phyloP scores from a whole-genome alignment of 2,329 filamentous ascomycete species.

The Xenoacremonium recifei region DNA sequence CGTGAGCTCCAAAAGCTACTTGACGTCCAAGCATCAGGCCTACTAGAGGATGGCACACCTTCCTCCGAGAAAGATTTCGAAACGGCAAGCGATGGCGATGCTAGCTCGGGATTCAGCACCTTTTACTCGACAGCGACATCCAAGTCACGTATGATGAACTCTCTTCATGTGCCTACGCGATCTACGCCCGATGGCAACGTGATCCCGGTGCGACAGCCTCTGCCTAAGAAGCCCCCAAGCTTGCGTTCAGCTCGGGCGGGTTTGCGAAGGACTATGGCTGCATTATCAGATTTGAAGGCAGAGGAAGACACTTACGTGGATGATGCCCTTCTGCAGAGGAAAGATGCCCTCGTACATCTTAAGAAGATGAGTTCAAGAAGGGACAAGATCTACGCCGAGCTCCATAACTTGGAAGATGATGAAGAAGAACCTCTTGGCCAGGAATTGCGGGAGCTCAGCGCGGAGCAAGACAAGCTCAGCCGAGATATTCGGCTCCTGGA shows the following conservation, averaged over 20 bases:
- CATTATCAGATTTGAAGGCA: slow-evolving; percentile 63
- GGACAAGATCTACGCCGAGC: slow-evolving; percentile 48
- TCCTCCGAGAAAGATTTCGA: slow-evolving; percentile 5
- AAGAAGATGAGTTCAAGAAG: slow-evolving; percentile 51
- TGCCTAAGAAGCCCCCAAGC: slow-evolving; percentile 46
- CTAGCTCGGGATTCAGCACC: slow-evolving; percentile 41
- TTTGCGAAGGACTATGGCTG: slow-evolving; percentile 61
- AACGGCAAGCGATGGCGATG: slow-evolving; percentile 30
- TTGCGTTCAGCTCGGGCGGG: slow-evolving; percentile 64
- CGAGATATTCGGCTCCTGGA: slow-evolving; percentile 66
- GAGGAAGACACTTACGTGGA: slow-evolving; percentile 65
- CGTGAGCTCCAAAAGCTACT: slow-evolving; percentile 47
- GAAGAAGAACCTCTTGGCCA: slow-evolving; percentile 57
- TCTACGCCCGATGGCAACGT: slow-evolving; percentile 46
- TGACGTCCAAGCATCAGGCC: slow-evolving; percentile 47
- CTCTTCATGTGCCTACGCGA: slow-evolving; percentile 40
- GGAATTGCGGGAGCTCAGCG: slow-evolving; percentile 59
- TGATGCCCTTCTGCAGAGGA: slow-evolving; percentile 54
- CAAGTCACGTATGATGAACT: slow-evolving; percentile 38
- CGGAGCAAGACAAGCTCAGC: slow-evolving; percentile 54
- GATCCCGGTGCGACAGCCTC: slow-evolving; percentile 61
- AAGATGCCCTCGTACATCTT: slow-evolving; percentile 57
- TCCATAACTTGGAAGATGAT: slow-evolving; percentile 53
- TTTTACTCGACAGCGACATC: slow-evolving; percentile 39
- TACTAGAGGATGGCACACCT: slow-evolving; percentile 37